Evolutionary conservation across 2,329 filamentous ascomycete species (phyloP).

Genomic region (Tympanopsis confertula): DNA sequence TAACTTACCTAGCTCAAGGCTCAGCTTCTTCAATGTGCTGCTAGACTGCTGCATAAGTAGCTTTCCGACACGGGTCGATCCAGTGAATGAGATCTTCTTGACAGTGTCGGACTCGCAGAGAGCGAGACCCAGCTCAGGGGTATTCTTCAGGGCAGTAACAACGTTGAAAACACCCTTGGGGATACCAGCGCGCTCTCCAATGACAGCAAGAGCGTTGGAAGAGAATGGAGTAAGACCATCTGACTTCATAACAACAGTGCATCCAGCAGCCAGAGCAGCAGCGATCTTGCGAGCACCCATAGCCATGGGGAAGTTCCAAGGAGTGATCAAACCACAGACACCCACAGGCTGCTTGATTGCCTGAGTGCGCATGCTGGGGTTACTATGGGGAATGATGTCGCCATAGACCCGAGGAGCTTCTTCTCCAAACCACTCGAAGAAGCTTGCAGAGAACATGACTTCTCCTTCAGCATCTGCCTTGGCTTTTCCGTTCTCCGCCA

Average conservation of each 20-base stretch:
- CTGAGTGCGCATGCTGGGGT: conserved; percentile 47
- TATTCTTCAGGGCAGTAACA: conserved; percentile 45
- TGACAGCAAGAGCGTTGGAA: conserved; percentile 54
- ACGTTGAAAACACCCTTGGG: conserved; percentile 65
- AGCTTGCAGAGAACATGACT: conserved; percentile 43
- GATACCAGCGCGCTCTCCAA: conserved; percentile 62
- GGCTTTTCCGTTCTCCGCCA: conserved; percentile 62
- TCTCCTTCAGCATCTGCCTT: conserved; percentile 47
- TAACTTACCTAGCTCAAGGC: conserved; percentile 64
- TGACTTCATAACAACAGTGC: conserved; percentile 61
- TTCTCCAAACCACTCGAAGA: conserved; percentile 53
- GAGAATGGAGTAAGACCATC: conserved; percentile 64
- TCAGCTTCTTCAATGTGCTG: conserved; percentile 53
- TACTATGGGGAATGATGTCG: conserved; percentile 46
- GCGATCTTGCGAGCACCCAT: conserved; percentile 34
- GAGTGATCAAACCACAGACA: conserved; percentile 56
- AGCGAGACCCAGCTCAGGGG: conserved; percentile 26
- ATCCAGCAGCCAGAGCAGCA: conserved; percentile 54
- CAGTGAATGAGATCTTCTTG: conserved; percentile 67
- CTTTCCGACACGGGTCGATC: conserved; percentile 59
- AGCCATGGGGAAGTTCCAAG: conserved; percentile 50
- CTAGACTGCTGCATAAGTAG: conserved; percentile 54
- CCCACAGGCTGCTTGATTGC: conserved; percentile 57
- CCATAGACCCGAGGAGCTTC: conserved; percentile 47
- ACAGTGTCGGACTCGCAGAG: conserved; percentile 31